phyloP scores from a whole-genome alignment of 345 rosid genomes.

The Rhodomyrtus tomentosa region DNA sequence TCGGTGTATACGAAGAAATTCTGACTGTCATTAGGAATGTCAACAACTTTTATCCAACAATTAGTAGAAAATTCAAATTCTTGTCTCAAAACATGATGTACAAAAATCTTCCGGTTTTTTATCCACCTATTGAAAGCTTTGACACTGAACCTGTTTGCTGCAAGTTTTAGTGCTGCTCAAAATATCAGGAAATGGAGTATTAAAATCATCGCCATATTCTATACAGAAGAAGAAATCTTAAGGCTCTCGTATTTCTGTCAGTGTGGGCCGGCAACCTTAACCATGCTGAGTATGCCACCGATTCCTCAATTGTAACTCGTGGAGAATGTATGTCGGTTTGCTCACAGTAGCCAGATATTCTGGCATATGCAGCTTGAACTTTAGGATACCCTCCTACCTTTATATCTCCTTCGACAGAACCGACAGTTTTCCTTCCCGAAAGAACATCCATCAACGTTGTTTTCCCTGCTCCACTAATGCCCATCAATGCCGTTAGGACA shows the following conservation, averaged over 20 bases:
- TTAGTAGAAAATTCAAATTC: background rate
- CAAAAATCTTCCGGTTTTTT: background rate
- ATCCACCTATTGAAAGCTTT: no score
- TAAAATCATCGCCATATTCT: background rate
- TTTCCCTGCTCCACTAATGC: constrained; percentile 70
- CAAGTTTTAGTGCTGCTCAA: background rate
- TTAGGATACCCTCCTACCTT: constrained; percentile 43
- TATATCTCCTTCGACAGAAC: constrained; percentile 38
- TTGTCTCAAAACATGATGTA: background rate
- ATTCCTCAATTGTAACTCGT: no score
- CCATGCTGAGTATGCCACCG: constrained; percentile 15
- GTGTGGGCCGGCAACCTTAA: constrained; percentile 23
- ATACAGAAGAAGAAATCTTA: background rate
- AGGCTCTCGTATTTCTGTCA: constrained; percentile 13
- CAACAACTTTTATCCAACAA: background rate
- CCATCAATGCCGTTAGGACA: constrained; percentile 57
- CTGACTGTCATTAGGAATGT: background rate
- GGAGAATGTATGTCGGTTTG: constrained; percentile 7
- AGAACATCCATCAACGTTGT: constrained; percentile 66
- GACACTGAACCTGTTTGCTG: background rate
- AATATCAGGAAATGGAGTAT: background rate
- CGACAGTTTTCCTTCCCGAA: constrained; percentile 47
- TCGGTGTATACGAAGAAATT: no score
- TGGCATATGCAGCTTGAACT: constrained; percentile 45
- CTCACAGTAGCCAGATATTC: constrained; percentile 55